Evolutionary conservation across 805 yeast genomes (phyloP), one percentile per base, ranked within the genome.

Genomic region (Pichia deserticola): DNA sequence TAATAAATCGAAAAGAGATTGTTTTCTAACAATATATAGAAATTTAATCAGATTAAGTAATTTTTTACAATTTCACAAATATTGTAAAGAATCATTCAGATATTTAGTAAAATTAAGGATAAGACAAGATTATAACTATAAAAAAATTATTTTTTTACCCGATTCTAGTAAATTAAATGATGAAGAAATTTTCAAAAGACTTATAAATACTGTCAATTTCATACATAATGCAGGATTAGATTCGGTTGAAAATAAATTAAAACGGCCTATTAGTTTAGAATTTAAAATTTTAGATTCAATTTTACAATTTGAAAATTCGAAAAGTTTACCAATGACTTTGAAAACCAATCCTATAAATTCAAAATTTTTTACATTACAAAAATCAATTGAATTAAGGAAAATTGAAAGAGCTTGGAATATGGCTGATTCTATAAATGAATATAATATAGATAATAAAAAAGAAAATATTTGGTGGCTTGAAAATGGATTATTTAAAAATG

Each of bases 121-220:
- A 34, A 37, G 51, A 13, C 62, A 62, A 38, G 61, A 64, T 40
- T 60, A 60, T 42, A 51, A 52, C 8, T 32, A 47, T 7, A 47
- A 59, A 40, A 41, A 63, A 37, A 40, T 39, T 4, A 25, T 48
- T 5, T 32, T 57, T 27, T 25, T 42, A 3, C 30, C 40, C 9
- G n/a, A 27, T 27, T 13, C 32, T 8, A 13, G 8, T 10, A 20
- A 42, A 7, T 36, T 58, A 30, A 20, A 49, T 3, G 44, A 45
- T 9, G 45, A 47, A 9, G 58, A 58, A 36, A 7, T 60, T 5
- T 36, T 50, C 8, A 8, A 38, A 11, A 41, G 66, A 15, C 37
- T 57, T 6, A 44, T 60, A 3, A 60, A 61, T 36, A 56, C 66
- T 1, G 42, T 64, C 11, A 58, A 59, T 40, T 62, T 64, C 45